phyloP scores from a whole-genome alignment of 2,329 filamentous ascomycete species.

The Hypoxylon sp. region DNA sequence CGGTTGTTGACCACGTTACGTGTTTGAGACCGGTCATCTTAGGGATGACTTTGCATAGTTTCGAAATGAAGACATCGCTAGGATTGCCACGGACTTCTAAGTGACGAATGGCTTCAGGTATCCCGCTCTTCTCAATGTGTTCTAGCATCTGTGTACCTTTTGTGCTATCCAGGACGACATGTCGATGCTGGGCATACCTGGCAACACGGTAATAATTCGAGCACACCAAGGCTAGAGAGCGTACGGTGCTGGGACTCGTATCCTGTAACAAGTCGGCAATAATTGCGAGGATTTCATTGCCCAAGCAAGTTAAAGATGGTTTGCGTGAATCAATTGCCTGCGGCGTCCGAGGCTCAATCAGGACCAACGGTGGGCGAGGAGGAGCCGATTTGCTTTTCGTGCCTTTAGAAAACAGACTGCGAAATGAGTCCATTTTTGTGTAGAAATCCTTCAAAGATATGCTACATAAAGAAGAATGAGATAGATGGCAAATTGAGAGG shows the following conservation, averaged over 20 bases:
- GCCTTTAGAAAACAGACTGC: neutral
- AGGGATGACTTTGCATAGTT: conserved; percentile 14
- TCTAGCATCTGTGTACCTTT: conserved; percentile 4
- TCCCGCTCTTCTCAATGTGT: conserved; percentile 1
- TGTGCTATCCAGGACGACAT: conserved; percentile 1
- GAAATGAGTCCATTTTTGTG: neutral
- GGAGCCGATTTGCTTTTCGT: neutral
- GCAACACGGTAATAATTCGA: conserved; percentile 18
- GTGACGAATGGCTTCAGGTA: conserved; percentile 14
- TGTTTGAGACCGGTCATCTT: conserved; percentile 32
- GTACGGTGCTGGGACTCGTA: conserved; percentile 8
- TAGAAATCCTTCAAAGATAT: neutral
- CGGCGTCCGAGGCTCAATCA: neutral
- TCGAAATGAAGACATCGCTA: neutral
- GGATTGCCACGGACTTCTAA: conserved; percentile 1
- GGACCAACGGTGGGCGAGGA: neutral
- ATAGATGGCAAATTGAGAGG: neutral
- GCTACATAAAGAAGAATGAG: neutral
- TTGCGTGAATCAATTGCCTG: neutral
- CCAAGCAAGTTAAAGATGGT: conserved; percentile 13
- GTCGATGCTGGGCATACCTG: conserved; percentile 23
- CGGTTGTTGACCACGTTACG: neutral
- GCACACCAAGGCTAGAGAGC: conserved; percentile 22
- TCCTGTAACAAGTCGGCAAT: conserved; percentile 24
- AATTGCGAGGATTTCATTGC: conserved; percentile 23